A percentile compares a stretch with the other conserved stretches of the same genome.
Evolutionary conservation across 495 filamentous ascomycete genomes (phyloP).

Genomic region (Penicillium roqueforti): DNA sequence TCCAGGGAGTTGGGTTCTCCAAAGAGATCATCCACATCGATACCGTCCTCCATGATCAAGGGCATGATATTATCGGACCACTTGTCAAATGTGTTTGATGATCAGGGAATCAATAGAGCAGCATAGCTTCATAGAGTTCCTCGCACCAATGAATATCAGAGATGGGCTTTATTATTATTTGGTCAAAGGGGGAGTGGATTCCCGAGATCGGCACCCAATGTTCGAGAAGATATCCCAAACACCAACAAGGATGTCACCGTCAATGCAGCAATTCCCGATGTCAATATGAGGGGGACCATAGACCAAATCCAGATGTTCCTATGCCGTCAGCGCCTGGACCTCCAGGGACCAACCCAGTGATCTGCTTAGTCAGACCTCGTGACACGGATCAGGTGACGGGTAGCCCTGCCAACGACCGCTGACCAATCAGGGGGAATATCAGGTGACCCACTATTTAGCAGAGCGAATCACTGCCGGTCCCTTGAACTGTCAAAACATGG

Average conservation of each 20-base stretch:
- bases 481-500: constrained; percentile 8
- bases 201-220: neutral
- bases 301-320: neutral
- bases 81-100: neutral
- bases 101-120: constrained; percentile 9
- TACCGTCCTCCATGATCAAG: constrained; percentile 63
- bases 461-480: constrained; percentile 14
- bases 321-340: constrained; percentile 6
- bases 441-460: constrained; percentile 6
- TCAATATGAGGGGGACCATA: neutral
- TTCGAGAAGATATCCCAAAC: neutral
- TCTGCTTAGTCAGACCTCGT: constrained; percentile 9
- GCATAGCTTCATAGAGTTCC: constrained; percentile 13
- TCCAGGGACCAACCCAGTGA: constrained; percentile 2
- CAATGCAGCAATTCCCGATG: neutral
- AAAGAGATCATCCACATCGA: constrained; percentile 73
- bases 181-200: neutral
- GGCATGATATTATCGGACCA: constrained; percentile 25
- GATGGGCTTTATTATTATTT: constrained; percentile 5
- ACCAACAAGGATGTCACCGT: neutral
- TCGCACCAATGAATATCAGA: constrained; percentile 1
- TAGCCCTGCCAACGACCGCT: constrained; percentile 23
- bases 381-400: constrained; percentile 14
- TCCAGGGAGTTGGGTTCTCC: constrained; percentile 57
- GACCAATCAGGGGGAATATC: constrained; percentile 11